Conservation (phyloP, 345 rosid species). For the Linum tenue region DNA sequence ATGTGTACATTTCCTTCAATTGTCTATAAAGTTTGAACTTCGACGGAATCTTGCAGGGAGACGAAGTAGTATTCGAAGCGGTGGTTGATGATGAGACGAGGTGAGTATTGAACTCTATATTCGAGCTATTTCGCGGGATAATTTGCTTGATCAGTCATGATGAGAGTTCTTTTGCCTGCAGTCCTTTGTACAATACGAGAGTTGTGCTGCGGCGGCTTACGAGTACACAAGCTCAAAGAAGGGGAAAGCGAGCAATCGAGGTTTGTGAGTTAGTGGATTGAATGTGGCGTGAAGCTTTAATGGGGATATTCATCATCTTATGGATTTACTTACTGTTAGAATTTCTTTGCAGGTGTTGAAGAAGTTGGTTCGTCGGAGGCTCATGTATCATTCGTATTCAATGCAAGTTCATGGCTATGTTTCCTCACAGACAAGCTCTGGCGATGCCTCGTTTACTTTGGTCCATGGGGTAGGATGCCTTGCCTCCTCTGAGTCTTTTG, state of each 20-base stretch:
- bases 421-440: constrained; percentile 33
- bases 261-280: constrained; percentile 24
- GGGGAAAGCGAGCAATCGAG: constrained; percentile 89
- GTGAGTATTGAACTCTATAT: constrained; percentile 23
- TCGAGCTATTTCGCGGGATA: background rate
- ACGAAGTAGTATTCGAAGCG: constrained; percentile 84
- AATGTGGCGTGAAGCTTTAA: background rate
- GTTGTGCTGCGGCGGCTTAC: constrained; percentile 71
- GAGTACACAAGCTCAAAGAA: constrained; percentile 67
- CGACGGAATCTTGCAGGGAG: constrained; percentile 36
- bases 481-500: constrained; percentile 1
- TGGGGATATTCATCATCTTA: background rate
- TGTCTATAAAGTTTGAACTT: constrained; percentile 3
- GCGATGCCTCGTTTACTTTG: constrained; percentile 46
- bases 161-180: constrained; percentile 24
- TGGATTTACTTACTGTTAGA: constrained; percentile 8
- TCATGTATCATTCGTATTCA: constrained; percentile 85
- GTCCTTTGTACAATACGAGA: constrained; percentile 67
- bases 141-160: constrained; percentile 10
- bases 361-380: constrained; percentile 65
- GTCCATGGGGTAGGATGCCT: constrained; percentile 65
- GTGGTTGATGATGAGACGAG: constrained; percentile 55
- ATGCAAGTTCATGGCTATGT: constrained; percentile 88
- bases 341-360: constrained; percentile 55
- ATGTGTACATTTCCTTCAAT: no score